These are phyloP conservation scores for Paraphaeosphaeria minitans DNA, from an alignment of 2,329 filamentous ascomycete species.

Conservation along the genomic window DNA sequence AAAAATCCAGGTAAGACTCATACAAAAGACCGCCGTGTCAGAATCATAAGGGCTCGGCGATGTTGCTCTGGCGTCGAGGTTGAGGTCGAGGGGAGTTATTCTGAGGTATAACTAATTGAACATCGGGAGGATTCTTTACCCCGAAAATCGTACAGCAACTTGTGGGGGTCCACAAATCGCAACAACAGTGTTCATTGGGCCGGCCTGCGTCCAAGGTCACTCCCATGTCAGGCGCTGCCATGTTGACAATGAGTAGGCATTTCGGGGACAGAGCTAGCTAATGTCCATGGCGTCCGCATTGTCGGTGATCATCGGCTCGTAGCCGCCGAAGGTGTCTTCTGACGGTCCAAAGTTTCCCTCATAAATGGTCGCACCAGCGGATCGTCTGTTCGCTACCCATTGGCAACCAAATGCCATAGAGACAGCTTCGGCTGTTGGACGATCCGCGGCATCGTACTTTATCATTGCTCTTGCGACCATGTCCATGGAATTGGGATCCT, in stretches of 20 bases:
- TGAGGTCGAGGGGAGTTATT: neutral
- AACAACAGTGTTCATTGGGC: neutral
- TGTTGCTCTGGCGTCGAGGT: neutral
- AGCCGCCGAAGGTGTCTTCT: slow-evolving; percentile 59
- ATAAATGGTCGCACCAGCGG: slow-evolving; percentile 89
- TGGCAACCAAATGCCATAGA: slow-evolving; percentile 73
- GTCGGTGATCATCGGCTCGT: slow-evolving; percentile 35
- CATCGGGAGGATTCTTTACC: neutral
- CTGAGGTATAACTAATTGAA: neutral
- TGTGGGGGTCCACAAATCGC: neutral
- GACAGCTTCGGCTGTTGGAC: slow-evolving; percentile 76
- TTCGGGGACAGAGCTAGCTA: slow-evolving; percentile 30
- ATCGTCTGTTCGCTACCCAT: slow-evolving; percentile 79
- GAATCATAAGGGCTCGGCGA: slow-evolving; percentile 9
- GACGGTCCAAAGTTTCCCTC: slow-evolving; percentile 94
- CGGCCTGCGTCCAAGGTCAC: neutral
- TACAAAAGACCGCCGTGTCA: slow-evolving; percentile 4
- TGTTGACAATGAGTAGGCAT: slow-evolving; percentile 5
- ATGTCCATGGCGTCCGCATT: slow-evolving; percentile 67
- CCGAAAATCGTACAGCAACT: slow-evolving; percentile 1
- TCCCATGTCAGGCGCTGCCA: slow-evolving; percentile 6
- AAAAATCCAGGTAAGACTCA: slow-evolving; percentile 1
- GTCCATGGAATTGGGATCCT: slow-evolving; percentile 77
- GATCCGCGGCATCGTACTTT: slow-evolving; percentile 70
- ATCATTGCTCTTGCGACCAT: slow-evolving; percentile 89